Conservation (phyloP, 176 grass and related monocot genomes). For the Juncus inflexus region DNA sequence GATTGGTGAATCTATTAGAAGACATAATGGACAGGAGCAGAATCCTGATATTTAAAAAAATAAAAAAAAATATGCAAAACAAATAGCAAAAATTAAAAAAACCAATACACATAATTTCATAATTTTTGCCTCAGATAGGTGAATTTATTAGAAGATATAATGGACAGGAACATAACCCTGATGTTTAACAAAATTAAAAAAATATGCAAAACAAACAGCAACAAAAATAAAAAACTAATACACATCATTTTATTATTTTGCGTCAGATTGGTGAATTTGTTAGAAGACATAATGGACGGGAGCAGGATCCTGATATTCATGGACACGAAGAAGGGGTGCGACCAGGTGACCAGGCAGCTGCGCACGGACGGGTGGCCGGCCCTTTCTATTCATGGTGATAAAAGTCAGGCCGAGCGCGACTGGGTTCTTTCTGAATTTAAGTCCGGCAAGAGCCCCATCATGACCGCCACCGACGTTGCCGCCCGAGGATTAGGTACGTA, state of each 20-base stretch:
- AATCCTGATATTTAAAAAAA: conserved; percentile 96
- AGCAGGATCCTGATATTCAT: conserved; percentile 96
- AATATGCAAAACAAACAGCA: no score
- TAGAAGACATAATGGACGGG: conserved; percentile 99
- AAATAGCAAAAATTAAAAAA: no score
- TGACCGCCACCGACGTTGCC: conserved; percentile 94
- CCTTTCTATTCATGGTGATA: conserved; percentile 95
- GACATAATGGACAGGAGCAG: conserved; percentile 98
- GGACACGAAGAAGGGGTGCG: conserved; percentile 96
- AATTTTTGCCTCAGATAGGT: no score
- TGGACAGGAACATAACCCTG: no score
- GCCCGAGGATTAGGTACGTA: conserved; percentile 85
- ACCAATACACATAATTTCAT: no score
- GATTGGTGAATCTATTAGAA: conserved; percentile 92
- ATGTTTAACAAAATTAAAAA: no score
- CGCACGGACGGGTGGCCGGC: conserved; percentile 97
- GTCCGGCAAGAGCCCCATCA: conserved; percentile 94
- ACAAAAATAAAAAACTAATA: no score
- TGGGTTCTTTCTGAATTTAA: conserved; percentile 99
- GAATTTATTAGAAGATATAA: no score
- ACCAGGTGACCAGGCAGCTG: conserved; percentile 87
- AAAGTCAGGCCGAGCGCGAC: conserved; percentile 93
- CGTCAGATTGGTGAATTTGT: conserved; percentile 91
- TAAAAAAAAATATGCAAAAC: no score
- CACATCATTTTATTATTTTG: no score